Evolutionary conservation across 2,329 filamentous ascomycete genomes (phyloP), one percentile per base, ranked within the genome.

Genomic region (Arthrobotrys entomopaga): DNA sequence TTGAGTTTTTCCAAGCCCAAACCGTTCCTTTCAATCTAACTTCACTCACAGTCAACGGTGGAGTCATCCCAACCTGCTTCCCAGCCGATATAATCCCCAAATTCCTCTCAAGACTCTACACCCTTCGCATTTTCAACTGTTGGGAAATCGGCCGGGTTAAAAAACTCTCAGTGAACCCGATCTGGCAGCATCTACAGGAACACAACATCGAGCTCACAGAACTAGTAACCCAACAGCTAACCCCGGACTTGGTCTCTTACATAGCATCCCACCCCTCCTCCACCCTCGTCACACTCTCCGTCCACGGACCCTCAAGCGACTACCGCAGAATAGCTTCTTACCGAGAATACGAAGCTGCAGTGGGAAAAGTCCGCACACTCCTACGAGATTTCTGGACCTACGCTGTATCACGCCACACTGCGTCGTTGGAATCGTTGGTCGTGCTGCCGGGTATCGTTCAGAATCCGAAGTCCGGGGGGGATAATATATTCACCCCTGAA

Each of bases 1-100:
- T 65, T 22, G 67, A 65, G n/a, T 72, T 72, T 46, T 40, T 72
- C 22, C 5, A 49, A n/a, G 40, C 38, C 34, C 67, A 72, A 61
- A 46, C 48, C 2, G 67, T 56, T 0, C 60, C 60, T 0, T 73
- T 73, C 42, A 65, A 61, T 16, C 54, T 73, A 10, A 34, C 48
- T 5, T 3, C 19, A 10, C 60, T 73, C 22, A 42, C 13, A 13
- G 13, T 73, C 10, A 60, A 42, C 40, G 49, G 38, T 11, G 19
- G 7, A 22, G 29, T 56, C n/a, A n/a, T n/a, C 40, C 56, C 54
- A 15, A 26, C 38, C 10, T 43, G 52, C 11, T 59, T 65, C 40
- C 61, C 61, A 7, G 38, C 29, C 2, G 15, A 65, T 6, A 11
- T 65, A 2, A 29, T 61, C 38, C 46, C 61, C 8, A 65, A 43